A percentile compares a stretch with the other conserved stretches of the same genome.
phyloP scores from a whole-genome alignment of 139 green algal species.

The Cymbomonas tetramitiformis region DNA sequence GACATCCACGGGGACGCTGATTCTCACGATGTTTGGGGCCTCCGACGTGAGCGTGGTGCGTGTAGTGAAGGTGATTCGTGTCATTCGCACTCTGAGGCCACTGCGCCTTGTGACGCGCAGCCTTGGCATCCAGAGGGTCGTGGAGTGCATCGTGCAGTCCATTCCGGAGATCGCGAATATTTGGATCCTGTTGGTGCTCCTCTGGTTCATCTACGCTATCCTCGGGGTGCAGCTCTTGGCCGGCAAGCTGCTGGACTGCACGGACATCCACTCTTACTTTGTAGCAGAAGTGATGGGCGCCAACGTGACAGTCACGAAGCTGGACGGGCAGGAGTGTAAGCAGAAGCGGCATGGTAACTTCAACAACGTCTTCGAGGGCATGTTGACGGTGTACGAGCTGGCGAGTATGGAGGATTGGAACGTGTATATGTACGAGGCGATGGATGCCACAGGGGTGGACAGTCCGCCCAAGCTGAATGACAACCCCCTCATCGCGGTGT shows the following conservation, averaged over 20 bases:
- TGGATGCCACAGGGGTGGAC: slow-evolving; percentile 5
- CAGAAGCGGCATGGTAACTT: slow-evolving; percentile 11
- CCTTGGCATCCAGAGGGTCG: not conserved
- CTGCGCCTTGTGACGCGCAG: not conserved
- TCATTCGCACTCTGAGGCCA: slow-evolving; percentile 4
- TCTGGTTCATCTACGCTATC: slow-evolving; percentile 14
- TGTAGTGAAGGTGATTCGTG: not conserved
- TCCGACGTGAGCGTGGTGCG: not conserved
- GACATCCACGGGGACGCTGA: not conserved
- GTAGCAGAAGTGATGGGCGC: not conserved
- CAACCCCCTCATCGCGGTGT: not conserved
- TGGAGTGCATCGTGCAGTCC: slow-evolving; percentile 4
- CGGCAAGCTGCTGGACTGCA: slow-evolving; percentile 8
- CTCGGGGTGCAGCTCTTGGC: slow-evolving; percentile 7
- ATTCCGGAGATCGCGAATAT: slow-evolving; percentile 5
- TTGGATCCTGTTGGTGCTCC: not conserved
- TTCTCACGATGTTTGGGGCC: not conserved
- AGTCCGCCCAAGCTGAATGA: slow-evolving; percentile 1
- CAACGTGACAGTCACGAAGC: not conserved
- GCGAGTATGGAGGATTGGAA: not conserved
- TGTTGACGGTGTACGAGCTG: slow-evolving; percentile 16
- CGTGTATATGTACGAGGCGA: slow-evolving; percentile 4
- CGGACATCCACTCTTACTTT: not conserved
- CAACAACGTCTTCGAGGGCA: slow-evolving; percentile 11
- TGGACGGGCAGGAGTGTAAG: not conserved